Conservation (phyloP, 768 basidiomycete species). For the Podaxis sp. region DNA sequence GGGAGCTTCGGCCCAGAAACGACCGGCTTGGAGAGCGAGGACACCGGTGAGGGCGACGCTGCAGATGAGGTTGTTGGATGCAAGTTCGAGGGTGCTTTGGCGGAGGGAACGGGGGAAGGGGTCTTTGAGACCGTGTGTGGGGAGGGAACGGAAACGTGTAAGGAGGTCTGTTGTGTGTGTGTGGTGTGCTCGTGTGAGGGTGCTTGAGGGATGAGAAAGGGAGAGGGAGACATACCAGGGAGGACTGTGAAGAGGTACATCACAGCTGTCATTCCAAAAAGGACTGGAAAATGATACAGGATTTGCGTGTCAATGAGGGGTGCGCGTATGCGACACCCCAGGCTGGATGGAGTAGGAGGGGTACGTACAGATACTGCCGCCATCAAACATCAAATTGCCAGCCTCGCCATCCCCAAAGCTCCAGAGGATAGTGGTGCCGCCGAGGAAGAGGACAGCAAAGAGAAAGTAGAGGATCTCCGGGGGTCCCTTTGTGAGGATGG, state of each 20-base stretch:
- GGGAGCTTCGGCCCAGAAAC: slow-evolving; percentile 80
- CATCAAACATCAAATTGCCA: slow-evolving; percentile 89
- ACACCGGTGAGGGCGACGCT: slow-evolving; percentile 89
- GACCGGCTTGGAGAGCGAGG: slow-evolving; percentile 76
- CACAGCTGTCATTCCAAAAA: slow-evolving; percentile 67
- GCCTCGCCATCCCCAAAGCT: slow-evolving; percentile 76
- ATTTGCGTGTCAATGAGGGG: slow-evolving; percentile 3
- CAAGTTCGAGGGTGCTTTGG: slow-evolving; percentile 69
- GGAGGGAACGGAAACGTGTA: slow-evolving; percentile 57
- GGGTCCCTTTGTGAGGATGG: slow-evolving; percentile 69
- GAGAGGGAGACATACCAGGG: slow-evolving; percentile 55
- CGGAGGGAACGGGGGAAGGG: slow-evolving; percentile 65
- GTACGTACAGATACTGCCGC: slow-evolving; percentile 79
- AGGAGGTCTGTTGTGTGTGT: slow-evolving; percentile 43
- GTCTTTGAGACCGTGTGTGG: slow-evolving; percentile 47
- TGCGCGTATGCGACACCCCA: too few species aligned
- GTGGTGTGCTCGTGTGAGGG: slow-evolving; percentile 7
- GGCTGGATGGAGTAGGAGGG: background rate
- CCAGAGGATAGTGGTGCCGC: slow-evolving; percentile 69
- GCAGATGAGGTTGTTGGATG: slow-evolving; percentile 81
- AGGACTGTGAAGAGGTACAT: slow-evolving; percentile 78
- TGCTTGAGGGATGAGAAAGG: background rate
- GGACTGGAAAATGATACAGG: slow-evolving; percentile 43
- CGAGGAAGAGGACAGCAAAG: slow-evolving; percentile 52
- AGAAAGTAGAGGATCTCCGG: slow-evolving; percentile 55